phyloP scores from a whole-genome alignment of 495 filamentous ascomycete genomes.

The Aspergillus homomorphus region DNA sequence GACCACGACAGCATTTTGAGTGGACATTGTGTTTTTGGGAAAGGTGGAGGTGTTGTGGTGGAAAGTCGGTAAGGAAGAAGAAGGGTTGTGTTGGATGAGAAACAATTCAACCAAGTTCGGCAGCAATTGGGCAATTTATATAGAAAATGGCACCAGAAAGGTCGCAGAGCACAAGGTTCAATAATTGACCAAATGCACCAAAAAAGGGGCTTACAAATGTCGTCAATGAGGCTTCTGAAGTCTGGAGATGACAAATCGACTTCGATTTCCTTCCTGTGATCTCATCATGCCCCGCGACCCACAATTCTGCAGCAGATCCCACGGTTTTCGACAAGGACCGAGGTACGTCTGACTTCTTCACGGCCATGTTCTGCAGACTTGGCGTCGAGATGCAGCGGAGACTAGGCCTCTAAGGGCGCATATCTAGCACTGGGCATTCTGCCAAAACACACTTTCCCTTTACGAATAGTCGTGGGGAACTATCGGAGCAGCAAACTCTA shows the following conservation, averaged over 20 bases:
- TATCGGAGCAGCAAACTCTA: too few species aligned
- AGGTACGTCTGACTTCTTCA: neutral
- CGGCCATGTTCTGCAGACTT: too few species aligned
- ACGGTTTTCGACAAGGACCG: neutral
- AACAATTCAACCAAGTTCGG: neutral
- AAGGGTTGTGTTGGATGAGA: neutral
- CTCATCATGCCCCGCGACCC: neutral
- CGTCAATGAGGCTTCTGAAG: neutral
- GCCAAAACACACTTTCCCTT: too few species aligned
- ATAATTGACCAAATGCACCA: too few species aligned
- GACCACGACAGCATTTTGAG: conserved; percentile 3
- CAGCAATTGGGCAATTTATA: neutral
- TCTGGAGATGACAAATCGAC: too few species aligned
- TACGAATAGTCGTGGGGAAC: too few species aligned
- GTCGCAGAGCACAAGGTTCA: too few species aligned
- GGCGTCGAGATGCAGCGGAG: too few species aligned
- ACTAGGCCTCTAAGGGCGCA: too few species aligned
- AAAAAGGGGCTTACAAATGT: neutral
- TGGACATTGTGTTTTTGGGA: neutral
- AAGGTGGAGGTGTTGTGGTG: neutral
- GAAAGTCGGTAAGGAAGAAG: neutral
- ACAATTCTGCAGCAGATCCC: neutral
- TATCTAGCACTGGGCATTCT: too few species aligned
- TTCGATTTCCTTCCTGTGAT: neutral
- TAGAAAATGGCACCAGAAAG: too few species aligned